Percentiles rank a stretch among this genome's conserved stretches.
These are phyloP conservation scores for Metschnikowia anglica DNA, from an alignment of 805 yeast species.

Conservation along the genomic window DNA sequence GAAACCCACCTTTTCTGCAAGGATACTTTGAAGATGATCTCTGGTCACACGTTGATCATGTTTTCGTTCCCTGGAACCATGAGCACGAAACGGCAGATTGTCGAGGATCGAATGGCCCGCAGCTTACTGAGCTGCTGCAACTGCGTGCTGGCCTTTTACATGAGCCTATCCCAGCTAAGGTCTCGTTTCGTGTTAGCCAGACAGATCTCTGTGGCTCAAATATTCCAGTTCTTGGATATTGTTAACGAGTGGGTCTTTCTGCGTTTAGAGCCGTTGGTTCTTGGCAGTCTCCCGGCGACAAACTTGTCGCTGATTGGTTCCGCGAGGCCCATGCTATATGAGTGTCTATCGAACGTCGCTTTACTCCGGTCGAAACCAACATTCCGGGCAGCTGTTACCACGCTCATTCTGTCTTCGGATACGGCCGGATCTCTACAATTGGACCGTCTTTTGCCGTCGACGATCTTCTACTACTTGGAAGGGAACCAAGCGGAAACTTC, in stretches of 20 bases:
- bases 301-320: slow-evolving; percentile 7
- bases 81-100: slow-evolving; percentile 34
- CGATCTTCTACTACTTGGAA: slow-evolving; percentile 53
- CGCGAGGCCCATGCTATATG: slow-evolving; percentile 24
- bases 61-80: slow-evolving; percentile 51
- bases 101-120: slow-evolving; percentile 42
- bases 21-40: slow-evolving; percentile 43
- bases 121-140: slow-evolving; percentile 49
- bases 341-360: slow-evolving; percentile 53
- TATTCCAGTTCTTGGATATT: slow-evolving; percentile 30
- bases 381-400: slow-evolving; percentile 34
- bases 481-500: slow-evolving; percentile 46
- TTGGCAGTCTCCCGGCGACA: background rate
- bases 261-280: slow-evolving; percentile 15
- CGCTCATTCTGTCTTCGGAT: slow-evolving; percentile 4
- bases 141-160: slow-evolving; percentile 55
- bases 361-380: slow-evolving; percentile 41
- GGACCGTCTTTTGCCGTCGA: slow-evolving; percentile 42
- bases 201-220: slow-evolving; percentile 36
- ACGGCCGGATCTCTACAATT: slow-evolving; percentile 4
- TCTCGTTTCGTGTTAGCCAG: slow-evolving; percentile 53
- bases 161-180: slow-evolving; percentile 50
- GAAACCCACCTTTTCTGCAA: slow-evolving; percentile 58
- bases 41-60: slow-evolving; percentile 55
- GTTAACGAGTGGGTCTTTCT: slow-evolving; percentile 39